These are phyloP conservation scores for Neopestalotiopsis rosae DNA, from an alignment of 2,329 filamentous ascomycete species.

Conservation along the genomic window DNA sequence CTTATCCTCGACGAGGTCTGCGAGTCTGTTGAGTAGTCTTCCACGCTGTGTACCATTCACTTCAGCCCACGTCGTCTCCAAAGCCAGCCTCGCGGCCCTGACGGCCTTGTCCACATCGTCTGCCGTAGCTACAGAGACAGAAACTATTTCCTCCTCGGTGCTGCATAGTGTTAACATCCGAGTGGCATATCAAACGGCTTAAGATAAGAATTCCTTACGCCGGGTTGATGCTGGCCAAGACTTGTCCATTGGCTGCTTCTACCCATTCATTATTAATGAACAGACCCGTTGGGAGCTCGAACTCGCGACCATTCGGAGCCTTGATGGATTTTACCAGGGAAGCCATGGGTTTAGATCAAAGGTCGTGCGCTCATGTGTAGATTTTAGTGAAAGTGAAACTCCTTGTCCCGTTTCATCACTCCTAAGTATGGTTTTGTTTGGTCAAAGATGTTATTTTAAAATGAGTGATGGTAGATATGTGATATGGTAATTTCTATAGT, in stretches of 20 bases:
- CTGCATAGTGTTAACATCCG: too few relatives aligned
- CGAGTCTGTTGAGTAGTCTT: slow-evolving; percentile 74
- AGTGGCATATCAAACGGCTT: too few relatives aligned
- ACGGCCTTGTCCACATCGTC: slow-evolving; percentile 86
- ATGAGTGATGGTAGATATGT: too few relatives aligned
- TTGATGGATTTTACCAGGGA: too few relatives aligned
- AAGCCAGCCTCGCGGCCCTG: slow-evolving; percentile 82
- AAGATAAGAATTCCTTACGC: slow-evolving; percentile 33
- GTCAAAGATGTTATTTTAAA: too few relatives aligned
- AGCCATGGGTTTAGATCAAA: too few relatives aligned
- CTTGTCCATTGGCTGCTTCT: slow-evolving; percentile 82
- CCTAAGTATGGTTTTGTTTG: too few relatives aligned
- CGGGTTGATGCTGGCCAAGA: slow-evolving; percentile 92
- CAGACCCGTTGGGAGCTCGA: background rate
- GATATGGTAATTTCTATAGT: too few relatives aligned
- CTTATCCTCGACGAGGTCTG: slow-evolving; percentile 82
- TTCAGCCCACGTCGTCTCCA: slow-evolving; percentile 74
- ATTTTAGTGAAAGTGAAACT: too few relatives aligned
- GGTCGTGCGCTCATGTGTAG: too few relatives aligned
- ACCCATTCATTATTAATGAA: slow-evolving; percentile 96
- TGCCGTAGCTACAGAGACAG: slow-evolving; percentile 84
- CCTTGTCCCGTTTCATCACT: too few relatives aligned
- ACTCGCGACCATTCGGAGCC: too few relatives aligned
- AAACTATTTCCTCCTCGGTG: slow-evolving; percentile 83
- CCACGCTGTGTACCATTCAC: slow-evolving; percentile 75